These are phyloP conservation scores for Tricholoma sp. DNA, from an alignment of 768 basidiomycete genomes.

Conservation along the genomic window DNA sequence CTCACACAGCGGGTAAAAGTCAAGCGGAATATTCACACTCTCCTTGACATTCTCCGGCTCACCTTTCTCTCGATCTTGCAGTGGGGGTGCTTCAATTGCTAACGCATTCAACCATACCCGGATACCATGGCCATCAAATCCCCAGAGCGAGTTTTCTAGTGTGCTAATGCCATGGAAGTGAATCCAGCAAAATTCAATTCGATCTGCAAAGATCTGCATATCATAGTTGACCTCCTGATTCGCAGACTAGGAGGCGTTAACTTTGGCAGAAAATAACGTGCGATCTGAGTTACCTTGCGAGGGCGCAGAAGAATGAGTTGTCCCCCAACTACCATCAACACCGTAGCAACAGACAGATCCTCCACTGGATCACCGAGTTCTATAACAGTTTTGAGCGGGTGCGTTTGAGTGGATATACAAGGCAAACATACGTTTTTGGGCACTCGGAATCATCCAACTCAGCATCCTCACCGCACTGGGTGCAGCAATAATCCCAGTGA, in stretches of 20 bases:
- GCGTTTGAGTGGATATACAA: not conserved
- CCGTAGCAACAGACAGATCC: constrained; percentile 90
- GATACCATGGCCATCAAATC: constrained; percentile 86
- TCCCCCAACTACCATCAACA: constrained; percentile 93
- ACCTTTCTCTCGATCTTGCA: constrained; percentile 26
- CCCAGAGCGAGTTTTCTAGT: constrained; percentile 97
- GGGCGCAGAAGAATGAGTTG: constrained; percentile 87
- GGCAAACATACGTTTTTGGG: constrained; percentile 77
- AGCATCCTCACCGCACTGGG: constrained; percentile 83
- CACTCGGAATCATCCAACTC: constrained; percentile 95
- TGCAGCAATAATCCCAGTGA: constrained; percentile 81
- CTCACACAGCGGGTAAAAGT: constrained; percentile 94
- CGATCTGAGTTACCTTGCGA: constrained; percentile 53
- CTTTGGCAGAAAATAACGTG: not conserved
- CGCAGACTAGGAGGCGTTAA: constrained; percentile 48
- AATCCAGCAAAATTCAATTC: constrained; percentile 99
- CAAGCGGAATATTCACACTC: constrained; percentile 86
- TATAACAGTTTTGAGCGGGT: constrained; percentile 24
- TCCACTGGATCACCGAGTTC: constrained; percentile 92
- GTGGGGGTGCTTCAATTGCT: constrained; percentile 66
- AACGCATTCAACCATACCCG: constrained; percentile 95
- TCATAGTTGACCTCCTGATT: constrained; percentile 93
- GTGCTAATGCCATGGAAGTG: constrained; percentile 91
- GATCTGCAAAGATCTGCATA: constrained; percentile 93
- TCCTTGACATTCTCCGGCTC: constrained; percentile 66